Evolutionary conservation across 2,329 filamentous ascomycete genomes (phyloP), one percentile per base, ranked within the genome.

Genomic region (Sporothrix luriei): DNA sequence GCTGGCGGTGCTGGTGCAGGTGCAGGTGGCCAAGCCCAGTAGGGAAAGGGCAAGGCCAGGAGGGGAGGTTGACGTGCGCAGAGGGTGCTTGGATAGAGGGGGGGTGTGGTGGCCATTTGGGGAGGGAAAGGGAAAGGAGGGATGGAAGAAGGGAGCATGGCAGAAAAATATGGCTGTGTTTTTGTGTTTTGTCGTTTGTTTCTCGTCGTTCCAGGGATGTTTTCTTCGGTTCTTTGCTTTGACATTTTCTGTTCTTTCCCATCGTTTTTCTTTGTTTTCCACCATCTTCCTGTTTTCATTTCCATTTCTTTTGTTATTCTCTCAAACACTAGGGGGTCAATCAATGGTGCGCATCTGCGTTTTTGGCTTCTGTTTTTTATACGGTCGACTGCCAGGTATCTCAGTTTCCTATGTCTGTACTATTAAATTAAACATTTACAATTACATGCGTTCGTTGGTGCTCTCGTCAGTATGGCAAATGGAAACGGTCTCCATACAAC

Each of bases 1-100:
- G 57, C 55, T 11, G 40, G 51, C 26, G 65, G 51, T 38, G 62
- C 43, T 14, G 57, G 43, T 38, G 61, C 33, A 14, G 26, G 40
- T 62, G 61, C 48, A 26, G 64, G 64, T 33, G 65, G 51, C 51
- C 49, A 55, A 19, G 49, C 29, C 64, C 64, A 66, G n/a, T 66
- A 66, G 49, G 33, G 29, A 54, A 24, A 43, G 33, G 38, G 21
- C n/a, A 55, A 55, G 38, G 51, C 49, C 26, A 51, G 52, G 46
- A 51, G 29, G n/a, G 21, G 62, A 7, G 26, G 62, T 13, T 33
- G 26, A 33, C n/a, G 46, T 52, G 14, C 24, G 46, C 6, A 19
- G 43, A 24, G n/a, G n/a, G 4, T 38, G 11, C 6, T 51, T 51
- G 61, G 24, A 7, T 65, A 13, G n/a, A 26, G 26, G 10, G 10